Conservation (phyloP, 345 rosid species). For the Lepidium sativum region DNA sequence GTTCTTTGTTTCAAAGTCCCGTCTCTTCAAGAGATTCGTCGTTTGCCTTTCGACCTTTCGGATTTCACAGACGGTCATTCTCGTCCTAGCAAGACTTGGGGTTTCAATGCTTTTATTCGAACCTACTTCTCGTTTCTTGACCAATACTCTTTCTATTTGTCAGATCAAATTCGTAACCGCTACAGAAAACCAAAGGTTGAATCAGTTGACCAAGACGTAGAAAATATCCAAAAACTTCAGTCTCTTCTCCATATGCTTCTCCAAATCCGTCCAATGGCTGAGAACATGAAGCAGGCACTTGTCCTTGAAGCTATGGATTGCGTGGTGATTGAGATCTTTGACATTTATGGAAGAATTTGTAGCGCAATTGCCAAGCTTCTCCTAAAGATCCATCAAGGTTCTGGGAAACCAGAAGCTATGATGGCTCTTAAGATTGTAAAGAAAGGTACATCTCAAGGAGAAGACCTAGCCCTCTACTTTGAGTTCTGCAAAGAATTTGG, state of each 20-base stretch:
- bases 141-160: slow-evolving; percentile 38
- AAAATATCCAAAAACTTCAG: slow-evolving; percentile 41
- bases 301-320: slow-evolving; percentile 81
- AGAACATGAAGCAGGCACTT: slow-evolving; percentile 41
- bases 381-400: slow-evolving; percentile 24
- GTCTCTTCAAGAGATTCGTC: slow-evolving; percentile 24
- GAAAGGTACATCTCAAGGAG: slow-evolving; percentile 47
- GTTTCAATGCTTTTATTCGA: slow-evolving; percentile 53
- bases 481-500: slow-evolving; percentile 53
- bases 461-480: slow-evolving; percentile 43
- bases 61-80: slow-evolving; percentile 48
- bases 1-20: slow-evolving; percentile 55
- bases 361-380: slow-evolving; percentile 40
- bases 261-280: slow-evolving; percentile 47
- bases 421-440: slow-evolving; percentile 48
- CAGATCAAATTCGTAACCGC: slow-evolving; percentile 21
- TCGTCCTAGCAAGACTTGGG: slow-evolving; percentile 38
- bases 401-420: slow-evolving; percentile 39
- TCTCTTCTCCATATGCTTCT: slow-evolving; percentile 54
- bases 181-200: slow-evolving; percentile 6
- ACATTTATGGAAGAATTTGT: slow-evolving; percentile 55
- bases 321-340: slow-evolving; percentile 51
- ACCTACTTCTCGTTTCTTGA: slow-evolving; percentile 65
- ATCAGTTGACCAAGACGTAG: slow-evolving; percentile 27
- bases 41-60: slow-evolving; percentile 67